Evolutionary conservation across 352 stramenopile genomes (phyloP), one percentile per base, ranked within the genome.

Genomic region (Pythium brachiatum): DNA sequence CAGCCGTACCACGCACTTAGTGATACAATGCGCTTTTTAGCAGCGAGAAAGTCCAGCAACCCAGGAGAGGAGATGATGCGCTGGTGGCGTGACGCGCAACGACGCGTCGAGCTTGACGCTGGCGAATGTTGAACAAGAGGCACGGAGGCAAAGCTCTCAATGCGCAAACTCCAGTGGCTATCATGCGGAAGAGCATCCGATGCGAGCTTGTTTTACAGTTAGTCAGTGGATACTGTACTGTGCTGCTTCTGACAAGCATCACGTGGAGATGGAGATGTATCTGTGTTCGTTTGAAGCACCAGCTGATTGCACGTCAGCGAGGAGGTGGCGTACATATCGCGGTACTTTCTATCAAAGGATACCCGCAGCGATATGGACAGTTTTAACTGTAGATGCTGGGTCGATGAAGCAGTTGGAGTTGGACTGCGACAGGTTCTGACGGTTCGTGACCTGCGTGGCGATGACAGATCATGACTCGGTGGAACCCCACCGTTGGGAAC

Each of bases 381-480:
- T n/a, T n/a, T n/a, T n/a, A n/a, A n/a, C n/a, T n/a, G n/a, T n/a
- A n/a, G n/a, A n/a, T n/a, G n/a, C n/a, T n/a, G n/a, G n/a, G n/a
- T n/a, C n/a, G n/a, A 21, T 21, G 36, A 13, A 44, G 36, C 36
- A 7, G 15, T 21, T 44, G 36, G 8, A 44, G 36, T 15, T 36
- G 9, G 36, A 44, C 36, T 44, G 36, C 3, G 36, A 44, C 16
- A 21, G 2, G 16, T 4, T 44, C 6, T 44, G 36, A 44, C 21
- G 16, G 36, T 21, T 44, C 8, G 16, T 18, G 15, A 27, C 18
- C 8, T 39, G 25, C 47, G 16, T 29, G n/a, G 11, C 25, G 11
- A 15, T 61, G 55, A 61, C 52, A 47, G 55, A 26, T 34, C 7
- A 8, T 8, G 55, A 61, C 55, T 61, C 43, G 55, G 8, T 46